Percentiles rank a stretch among this genome's conserved stretches.
Conservation (phyloP, 2,329 filamentous ascomycete species). For the Clarireedia homoeocarpa region DNA sequence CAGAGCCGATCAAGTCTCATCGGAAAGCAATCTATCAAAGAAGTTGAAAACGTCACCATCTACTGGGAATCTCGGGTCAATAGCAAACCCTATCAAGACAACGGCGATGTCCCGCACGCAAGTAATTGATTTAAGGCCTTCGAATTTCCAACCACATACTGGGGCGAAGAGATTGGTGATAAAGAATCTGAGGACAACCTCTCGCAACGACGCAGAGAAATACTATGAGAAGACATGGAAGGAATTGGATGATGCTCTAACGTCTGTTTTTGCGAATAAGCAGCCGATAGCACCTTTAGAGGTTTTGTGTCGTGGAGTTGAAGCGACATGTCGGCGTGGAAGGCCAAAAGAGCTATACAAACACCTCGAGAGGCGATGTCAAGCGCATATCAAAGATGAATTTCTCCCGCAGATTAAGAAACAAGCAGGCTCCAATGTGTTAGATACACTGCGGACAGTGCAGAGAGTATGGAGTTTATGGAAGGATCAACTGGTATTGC, state of each 20-base stretch:
- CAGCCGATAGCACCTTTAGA: conserved; percentile 70
- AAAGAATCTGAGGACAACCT: conserved; percentile 73
- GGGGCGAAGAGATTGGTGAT: conserved; percentile 85
- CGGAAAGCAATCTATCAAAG: conserved; percentile 42
- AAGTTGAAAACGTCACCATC: conserved; percentile 69
- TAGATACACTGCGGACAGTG: conserved; percentile 54
- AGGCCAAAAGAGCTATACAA: conserved; percentile 60
- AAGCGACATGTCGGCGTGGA: conserved; percentile 80
- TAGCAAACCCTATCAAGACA: conserved; percentile 21
- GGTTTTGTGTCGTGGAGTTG: conserved; percentile 80
- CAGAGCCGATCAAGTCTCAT: background rate
- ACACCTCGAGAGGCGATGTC: conserved; percentile 58
- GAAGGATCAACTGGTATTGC: conserved; percentile 65
- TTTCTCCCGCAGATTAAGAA: conserved; percentile 47
- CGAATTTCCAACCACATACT: conserved; percentile 59
- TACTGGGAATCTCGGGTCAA: conserved; percentile 11
- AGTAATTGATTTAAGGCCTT: conserved; percentile 20
- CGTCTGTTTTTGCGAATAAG: conserved; percentile 60
- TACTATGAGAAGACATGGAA: conserved; percentile 73
- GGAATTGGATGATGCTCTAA: conserved; percentile 66
- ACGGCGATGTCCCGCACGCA: conserved; percentile 13
- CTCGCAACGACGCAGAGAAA: conserved; percentile 52
- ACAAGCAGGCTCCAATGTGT: conserved; percentile 43
- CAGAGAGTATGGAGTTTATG: conserved; percentile 63
- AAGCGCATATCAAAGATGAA: conserved; percentile 55